A percentile compares a stretch with the other conserved stretches of the same genome.
phyloP scores from a whole-genome alignment of 2,329 filamentous ascomycete species.

The Aschersonia sp. region DNA sequence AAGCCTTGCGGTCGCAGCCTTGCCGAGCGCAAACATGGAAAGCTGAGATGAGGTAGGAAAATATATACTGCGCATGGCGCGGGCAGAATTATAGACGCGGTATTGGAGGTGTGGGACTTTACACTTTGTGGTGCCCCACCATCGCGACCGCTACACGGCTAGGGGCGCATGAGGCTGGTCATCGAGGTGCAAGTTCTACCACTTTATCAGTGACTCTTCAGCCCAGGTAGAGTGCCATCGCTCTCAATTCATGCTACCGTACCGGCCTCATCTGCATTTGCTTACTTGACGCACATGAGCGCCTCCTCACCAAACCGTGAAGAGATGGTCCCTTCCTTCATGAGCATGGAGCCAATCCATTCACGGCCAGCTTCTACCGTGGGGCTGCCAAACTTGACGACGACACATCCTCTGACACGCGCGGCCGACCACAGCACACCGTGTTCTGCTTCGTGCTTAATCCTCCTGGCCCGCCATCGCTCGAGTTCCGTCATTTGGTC shows the following conservation, averaged over 20 bases:
- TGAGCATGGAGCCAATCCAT: conserved; percentile 68
- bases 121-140: no score
- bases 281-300: conserved; percentile 55
- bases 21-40: no score
- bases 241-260: background rate
- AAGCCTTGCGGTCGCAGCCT: background rate
- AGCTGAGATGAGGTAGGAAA: no score
- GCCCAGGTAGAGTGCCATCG: no score
- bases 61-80: no score
- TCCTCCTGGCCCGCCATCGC: conserved; percentile 38
- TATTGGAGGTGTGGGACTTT: no score
- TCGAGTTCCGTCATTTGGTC: conserved; percentile 25
- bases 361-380: conserved; percentile 67
- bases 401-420: conserved; percentile 64
- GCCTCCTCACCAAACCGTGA: conserved; percentile 67
- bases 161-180: no score
- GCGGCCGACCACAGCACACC: conserved; percentile 73
- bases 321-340: conserved; percentile 57
- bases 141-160: no score
- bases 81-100: no score
- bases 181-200: no score
- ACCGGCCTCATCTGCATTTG: background rate
- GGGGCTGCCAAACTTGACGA: conserved; percentile 80
- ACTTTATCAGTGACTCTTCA: no score
- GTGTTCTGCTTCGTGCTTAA: conserved; percentile 41